phyloP scores from a whole-genome alignment of 208 protist species.

The Novymonas esmeraldas region DNA sequence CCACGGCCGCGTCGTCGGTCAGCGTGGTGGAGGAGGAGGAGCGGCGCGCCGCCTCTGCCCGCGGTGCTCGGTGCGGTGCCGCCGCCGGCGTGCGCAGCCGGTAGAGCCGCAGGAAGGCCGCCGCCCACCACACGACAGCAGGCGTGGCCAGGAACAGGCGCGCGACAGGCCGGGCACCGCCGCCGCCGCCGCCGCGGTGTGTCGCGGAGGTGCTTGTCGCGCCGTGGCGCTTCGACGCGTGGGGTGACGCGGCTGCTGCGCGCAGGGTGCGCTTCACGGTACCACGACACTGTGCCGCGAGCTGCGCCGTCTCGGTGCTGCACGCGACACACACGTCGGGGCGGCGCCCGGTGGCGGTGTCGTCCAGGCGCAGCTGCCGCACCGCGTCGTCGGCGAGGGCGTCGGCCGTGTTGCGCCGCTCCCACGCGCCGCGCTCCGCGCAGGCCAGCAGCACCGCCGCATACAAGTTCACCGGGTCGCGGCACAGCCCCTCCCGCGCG shows the following conservation, averaged over 20 bases:
- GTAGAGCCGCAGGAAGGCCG: slow-evolving; percentile 40
- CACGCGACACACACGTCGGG: slow-evolving; percentile 35
- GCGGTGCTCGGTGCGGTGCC: slow-evolving; percentile 2
- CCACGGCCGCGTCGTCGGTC: background rate
- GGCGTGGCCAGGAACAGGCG: slow-evolving; percentile 52
- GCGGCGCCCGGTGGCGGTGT: slow-evolving; percentile 24
- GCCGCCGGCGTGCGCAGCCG: slow-evolving; percentile 16
- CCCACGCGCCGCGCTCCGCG: slow-evolving; percentile 26
- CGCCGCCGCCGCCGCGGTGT: background rate
- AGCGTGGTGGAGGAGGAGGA: background rate
- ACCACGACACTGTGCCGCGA: slow-evolving; percentile 22
- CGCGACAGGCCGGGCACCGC: slow-evolving; percentile 2
- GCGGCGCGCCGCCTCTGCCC: background rate
- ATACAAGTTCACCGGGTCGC: slow-evolving; percentile 42
- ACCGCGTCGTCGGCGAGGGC: slow-evolving; percentile 32
- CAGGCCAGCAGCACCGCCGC: slow-evolving; percentile 50
- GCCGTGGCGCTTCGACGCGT: background rate
- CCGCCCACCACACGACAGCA: slow-evolving; percentile 46
- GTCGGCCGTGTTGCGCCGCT: slow-evolving; percentile 30
- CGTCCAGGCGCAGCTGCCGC: slow-evolving; percentile 15
- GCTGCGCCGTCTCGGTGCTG: slow-evolving; percentile 9
- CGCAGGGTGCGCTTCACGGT: slow-evolving; percentile 25
- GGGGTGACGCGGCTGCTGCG: slow-evolving; percentile 1
- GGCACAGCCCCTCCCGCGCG: slow-evolving; percentile 37
- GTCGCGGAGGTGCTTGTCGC: background rate